phyloP scores from a whole-genome alignment of 2,329 filamentous ascomycete species.

The Xylaria sp. region DNA sequence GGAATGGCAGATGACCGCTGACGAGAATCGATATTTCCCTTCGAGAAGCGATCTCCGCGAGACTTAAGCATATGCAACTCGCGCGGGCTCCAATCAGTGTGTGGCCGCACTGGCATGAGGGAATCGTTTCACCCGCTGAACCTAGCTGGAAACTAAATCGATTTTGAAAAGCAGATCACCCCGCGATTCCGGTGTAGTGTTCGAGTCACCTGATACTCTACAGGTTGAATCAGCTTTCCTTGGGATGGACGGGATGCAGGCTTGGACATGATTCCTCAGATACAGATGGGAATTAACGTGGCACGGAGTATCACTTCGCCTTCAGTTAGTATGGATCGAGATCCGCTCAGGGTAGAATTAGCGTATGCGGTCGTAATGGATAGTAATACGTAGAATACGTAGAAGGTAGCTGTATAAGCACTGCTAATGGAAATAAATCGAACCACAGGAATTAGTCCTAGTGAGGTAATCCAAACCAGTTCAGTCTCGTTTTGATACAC shows the following conservation, averaged over 20 bases:
- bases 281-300: neutral
- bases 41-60: slow-evolving; percentile 13
- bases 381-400: neutral
- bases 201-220: neutral
- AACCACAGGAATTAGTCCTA: neutral
- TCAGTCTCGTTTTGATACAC: neutral
- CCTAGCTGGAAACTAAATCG: slow-evolving; percentile 4
- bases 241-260: neutral
- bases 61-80: neutral
- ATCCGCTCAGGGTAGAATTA: neutral
- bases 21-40: slow-evolving; percentile 15
- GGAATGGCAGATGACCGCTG: slow-evolving; percentile 24
- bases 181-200: neutral
- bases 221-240: slow-evolving; percentile 6
- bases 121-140: slow-evolving; percentile 10
- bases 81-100: neutral
- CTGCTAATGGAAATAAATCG: neutral
- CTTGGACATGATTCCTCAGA: neutral
- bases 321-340: slow-evolving; percentile 4
- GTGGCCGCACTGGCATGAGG: neutral
- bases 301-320: neutral
- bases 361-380: neutral
- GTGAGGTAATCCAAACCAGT: neutral
- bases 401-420: neutral
- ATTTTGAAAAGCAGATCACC: slow-evolving; percentile 7